Evolutionary conservation across 2,329 filamentous ascomycete genomes (phyloP).

Genomic region (Ilyonectria robusta): DNA sequence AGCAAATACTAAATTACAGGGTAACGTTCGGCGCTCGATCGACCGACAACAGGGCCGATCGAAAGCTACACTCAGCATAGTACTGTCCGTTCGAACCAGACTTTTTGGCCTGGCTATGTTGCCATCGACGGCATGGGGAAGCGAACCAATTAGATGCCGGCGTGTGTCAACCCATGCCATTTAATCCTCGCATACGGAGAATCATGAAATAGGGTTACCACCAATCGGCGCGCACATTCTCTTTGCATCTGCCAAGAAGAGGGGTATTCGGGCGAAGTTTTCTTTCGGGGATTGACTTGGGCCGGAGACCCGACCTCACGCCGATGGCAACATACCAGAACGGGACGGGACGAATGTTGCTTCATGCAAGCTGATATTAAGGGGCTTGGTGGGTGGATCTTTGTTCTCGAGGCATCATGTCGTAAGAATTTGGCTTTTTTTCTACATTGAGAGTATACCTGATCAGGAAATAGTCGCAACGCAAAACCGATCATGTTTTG

Average conservation of each 20-base stretch:
- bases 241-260: not conserved
- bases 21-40: slow-evolving; percentile 20
- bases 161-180: not conserved
- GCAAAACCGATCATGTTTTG: not conserved
- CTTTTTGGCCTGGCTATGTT: not conserved
- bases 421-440: not conserved
- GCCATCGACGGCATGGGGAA: slow-evolving; percentile 6
- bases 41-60: slow-evolving; percentile 18
- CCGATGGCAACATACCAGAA: not conserved
- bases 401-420: not conserved
- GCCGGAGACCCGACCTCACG: not conserved
- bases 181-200: slow-evolving; percentile 18
- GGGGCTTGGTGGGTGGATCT: not conserved
- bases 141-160: slow-evolving; percentile 20
- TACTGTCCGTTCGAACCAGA: not conserved
- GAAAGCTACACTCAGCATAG: not conserved
- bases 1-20: slow-evolving; percentile 20
- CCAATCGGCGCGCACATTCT: slow-evolving; percentile 22
- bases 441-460: not conserved
- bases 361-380: not conserved
- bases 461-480: not conserved
- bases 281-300: not conserved
- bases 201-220: slow-evolving; percentile 11
- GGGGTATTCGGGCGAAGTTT: not conserved
- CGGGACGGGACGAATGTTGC: not conserved